A percentile compares a stretch with the other conserved stretches of the same genome.
Evolutionary conservation across 2,329 filamentous ascomycete genomes (phyloP).

Genomic region (Tolypocladium guangdongense): DNA sequence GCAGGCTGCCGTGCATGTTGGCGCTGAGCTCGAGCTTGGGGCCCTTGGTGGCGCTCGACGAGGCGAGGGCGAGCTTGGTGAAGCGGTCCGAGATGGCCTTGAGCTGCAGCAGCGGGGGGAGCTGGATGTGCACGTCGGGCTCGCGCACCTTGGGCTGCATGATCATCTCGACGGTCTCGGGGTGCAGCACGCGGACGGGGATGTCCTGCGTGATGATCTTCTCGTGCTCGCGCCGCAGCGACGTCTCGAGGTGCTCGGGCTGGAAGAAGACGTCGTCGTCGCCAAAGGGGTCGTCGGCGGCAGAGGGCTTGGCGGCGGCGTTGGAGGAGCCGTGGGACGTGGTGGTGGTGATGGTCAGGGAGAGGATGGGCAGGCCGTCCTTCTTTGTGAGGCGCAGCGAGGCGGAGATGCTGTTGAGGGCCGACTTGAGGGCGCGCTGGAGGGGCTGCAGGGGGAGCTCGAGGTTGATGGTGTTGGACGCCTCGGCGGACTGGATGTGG

Average conservation of each 20-base stretch:
- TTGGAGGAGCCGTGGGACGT: conserved; percentile 33
- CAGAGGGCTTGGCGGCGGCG: conserved; percentile 18
- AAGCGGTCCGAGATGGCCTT: conserved; percentile 94
- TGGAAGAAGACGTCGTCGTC: conserved; percentile 34
- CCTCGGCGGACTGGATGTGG: conserved; percentile 73
- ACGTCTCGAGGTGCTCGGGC: conserved; percentile 43
- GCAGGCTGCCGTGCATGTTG: conserved; percentile 87
- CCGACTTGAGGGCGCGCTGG: conserved; percentile 84
- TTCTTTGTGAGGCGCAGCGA: conserved; percentile 89
- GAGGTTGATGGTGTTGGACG: conserved; percentile 85
- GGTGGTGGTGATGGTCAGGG: conserved; percentile 77
- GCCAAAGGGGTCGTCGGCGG: conserved; percentile 26
- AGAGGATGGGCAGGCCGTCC: conserved; percentile 74
- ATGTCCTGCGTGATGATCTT: conserved; percentile 93
- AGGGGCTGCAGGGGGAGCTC: conserved; percentile 84
- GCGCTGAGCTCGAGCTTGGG: conserved; percentile 78
- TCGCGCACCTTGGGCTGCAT: conserved; percentile 87
- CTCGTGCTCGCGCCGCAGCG: conserved; percentile 61
- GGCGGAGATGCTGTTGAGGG: conserved; percentile 68
- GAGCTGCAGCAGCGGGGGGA: conserved; percentile 77
- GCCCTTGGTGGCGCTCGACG: conserved; percentile 25
- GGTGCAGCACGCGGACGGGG: conserved; percentile 80
- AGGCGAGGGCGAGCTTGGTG: conserved; percentile 64
- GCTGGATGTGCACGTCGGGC: conserved; percentile 85
- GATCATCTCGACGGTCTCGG: conserved; percentile 77